Conservation (phyloP, 148 eudicot genomes). For the Nepenthes gracilis region DNA sequence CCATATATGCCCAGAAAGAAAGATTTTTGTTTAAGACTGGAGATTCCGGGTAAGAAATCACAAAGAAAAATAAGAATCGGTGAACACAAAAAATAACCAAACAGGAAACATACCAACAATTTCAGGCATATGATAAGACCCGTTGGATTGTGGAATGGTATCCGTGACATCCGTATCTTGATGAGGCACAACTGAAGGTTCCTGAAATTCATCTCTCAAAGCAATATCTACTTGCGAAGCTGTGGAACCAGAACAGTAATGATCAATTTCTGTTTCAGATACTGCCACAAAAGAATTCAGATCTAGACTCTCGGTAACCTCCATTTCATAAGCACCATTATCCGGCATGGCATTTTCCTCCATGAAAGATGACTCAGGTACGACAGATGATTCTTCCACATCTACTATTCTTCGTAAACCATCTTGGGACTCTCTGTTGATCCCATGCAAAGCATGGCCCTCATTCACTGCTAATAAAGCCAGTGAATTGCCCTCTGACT, state of each 20-base stretch:
- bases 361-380: slow-evolving; percentile 13
- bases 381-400: slow-evolving; percentile 14
- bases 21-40: too few relatives aligned
- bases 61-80: background rate
- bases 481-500: slow-evolving; percentile 16
- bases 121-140: slow-evolving; percentile 18
- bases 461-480: slow-evolving; percentile 23
- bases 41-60: background rate
- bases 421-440: slow-evolving; percentile 16
- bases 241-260: slow-evolving; percentile 42
- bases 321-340: slow-evolving; percentile 19
- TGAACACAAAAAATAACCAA: background rate
- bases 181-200: slow-evolving; percentile 20
- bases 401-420: slow-evolving; percentile 8
- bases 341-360: slow-evolving; percentile 21
- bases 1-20: too few relatives aligned
- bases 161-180: slow-evolving; percentile 18
- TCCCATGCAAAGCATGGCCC: slow-evolving; percentile 17
- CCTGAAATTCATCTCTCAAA: slow-evolving; percentile 34
- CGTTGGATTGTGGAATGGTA: slow-evolving; percentile 21
- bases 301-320: slow-evolving; percentile 28
- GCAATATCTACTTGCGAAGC: slow-evolving; percentile 41
- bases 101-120: slow-evolving; percentile 44
- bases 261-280: slow-evolving; percentile 56
- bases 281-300: slow-evolving; percentile 30